Base-by-base conservation (phyloP, 805 yeast species). In the Lachancea sp. region DNA sequence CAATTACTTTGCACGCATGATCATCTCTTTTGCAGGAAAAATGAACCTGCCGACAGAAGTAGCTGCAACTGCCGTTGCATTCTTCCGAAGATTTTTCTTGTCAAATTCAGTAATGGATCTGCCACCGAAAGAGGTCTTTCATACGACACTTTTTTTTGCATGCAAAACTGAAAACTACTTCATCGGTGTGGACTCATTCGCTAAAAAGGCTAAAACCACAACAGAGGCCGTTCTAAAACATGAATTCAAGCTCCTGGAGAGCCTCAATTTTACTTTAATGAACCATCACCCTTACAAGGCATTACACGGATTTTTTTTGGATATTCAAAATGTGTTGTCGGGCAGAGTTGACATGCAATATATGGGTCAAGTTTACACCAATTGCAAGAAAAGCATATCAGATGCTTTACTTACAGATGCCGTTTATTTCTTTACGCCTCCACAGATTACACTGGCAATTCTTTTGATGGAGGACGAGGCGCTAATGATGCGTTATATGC, bases 151-250 rank as follows among this genome's bases (percentile, higher is more conserved):
- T 11, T 93, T 89, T 61, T 69, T 93, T 29, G 96, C 97, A 5
- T 90, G 96, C 36, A 93, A 93, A 65, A 78, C 90, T 15, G 99
- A 93, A 58, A 91, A 93, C 66, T 82, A 79, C 62, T 91, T 90
- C 65, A 83, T 93, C 26, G 78, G 95, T 22, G 85, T 91, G 48
- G 83, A 84, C 36, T 75, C 85, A 10, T 90, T 91, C 60, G 81
- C 86, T 45, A 75, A 77, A 38, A 76, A 83, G 38, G 75, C 91
- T 17, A 82, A 82, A 44, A 77, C 85, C 1, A 77, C 79, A 31
- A 81, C 84, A 15, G 76, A 73, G 19, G 78, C 82, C 32, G 80
- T 93, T 27, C 66, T 91, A 44, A 82, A 81, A 49, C 71, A 87
- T 45, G 99, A 93, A 65, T 93, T 88, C 59, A 70, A 73, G 36